Base-by-base conservation (phyloP, 1,139 yeast species). In the Yamadazyma membranifaciens region DNA sequence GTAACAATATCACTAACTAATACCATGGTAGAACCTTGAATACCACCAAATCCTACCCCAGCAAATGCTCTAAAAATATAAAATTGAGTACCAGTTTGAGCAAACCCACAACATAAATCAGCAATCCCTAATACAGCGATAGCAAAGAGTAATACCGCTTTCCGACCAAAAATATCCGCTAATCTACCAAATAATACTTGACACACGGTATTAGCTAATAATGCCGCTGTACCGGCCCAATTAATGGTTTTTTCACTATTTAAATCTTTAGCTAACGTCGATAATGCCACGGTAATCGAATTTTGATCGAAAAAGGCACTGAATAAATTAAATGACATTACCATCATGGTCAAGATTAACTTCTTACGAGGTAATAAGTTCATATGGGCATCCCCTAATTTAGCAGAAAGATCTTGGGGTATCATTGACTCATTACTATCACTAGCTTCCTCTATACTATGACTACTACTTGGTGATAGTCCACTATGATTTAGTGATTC, bases 191-290 rank as follows among this genome's bases (percentile, higher is more conserved):
- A 69, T 24, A 71, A 54, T 2, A 70, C 73, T 50, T 70, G 76
- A 49, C 70, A 69, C 22, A 69, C 73, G 25, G 71, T 62, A 43
- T 68, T 70, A 15, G 76, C 75, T 38, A 75, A 62, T 40, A 75
- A 55, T 6, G 71, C 55, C 11, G 80, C 67, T 5, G 79, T 72
- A 42, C 79, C 80, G 2, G 78, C 78, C 79, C 80, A 75, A 39
- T 75, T 69, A 41, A 70, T 69, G 10, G 72, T 57, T 33, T 58
- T 55, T 45, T 67, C 61, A 14, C 72, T 66, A 29, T 63, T 43
- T 36, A 70, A 55, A 34, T 67, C 72, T 36, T 58, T 53, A 13
- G 65, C 72, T 26, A 70, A 68, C 3, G 45, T 44, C 1, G 75
- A 54, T 33, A 70, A 55, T 3, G 69, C 73, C 6, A 68, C 65